Conservation (phyloP, 768 basidiomycete species). For the Termitomyces sp. region DNA sequence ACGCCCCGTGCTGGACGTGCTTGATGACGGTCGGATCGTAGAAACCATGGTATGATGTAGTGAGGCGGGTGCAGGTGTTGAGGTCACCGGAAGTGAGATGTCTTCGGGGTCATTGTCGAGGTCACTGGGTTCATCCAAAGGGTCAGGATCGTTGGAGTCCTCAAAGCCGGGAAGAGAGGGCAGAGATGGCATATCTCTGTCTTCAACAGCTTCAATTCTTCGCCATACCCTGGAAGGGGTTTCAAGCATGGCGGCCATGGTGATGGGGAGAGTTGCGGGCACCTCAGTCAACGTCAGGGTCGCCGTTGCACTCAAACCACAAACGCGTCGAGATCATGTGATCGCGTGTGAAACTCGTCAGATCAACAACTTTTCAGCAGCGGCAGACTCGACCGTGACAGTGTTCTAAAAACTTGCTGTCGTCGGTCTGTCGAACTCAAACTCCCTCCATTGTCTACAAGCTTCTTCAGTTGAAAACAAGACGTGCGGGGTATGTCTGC, state of each 20-base stretch:
- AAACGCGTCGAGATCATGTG: slow-evolving; percentile 20
- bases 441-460: too few relatives aligned
- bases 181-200: slow-evolving; percentile 75
- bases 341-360: slow-evolving; percentile 21
- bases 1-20: slow-evolving; percentile 44
- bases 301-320: slow-evolving; percentile 2
- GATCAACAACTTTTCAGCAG: too few relatives aligned
- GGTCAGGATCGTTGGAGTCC: slow-evolving; percentile 44
- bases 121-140: slow-evolving; percentile 23
- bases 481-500: too few relatives aligned
- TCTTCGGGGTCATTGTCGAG: slow-evolving; percentile 37
- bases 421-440: too few relatives aligned
- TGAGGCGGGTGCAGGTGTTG: slow-evolving; percentile 51
- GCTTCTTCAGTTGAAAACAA: too few relatives aligned
- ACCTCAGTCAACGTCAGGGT: background rate
- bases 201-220: slow-evolving; percentile 74
- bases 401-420: too few relatives aligned
- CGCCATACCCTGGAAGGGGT: slow-evolving; percentile 86
- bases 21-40: slow-evolving; percentile 43
- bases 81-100: slow-evolving; percentile 55
- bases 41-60: slow-evolving; percentile 43
- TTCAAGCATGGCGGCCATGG: slow-evolving; percentile 58
- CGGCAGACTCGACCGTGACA: too few relatives aligned
- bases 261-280: background rate
- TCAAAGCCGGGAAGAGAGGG: slow-evolving; percentile 75